phyloP scores from a whole-genome alignment of 164 flowering plant species.

The Stephania japonica region DNA sequence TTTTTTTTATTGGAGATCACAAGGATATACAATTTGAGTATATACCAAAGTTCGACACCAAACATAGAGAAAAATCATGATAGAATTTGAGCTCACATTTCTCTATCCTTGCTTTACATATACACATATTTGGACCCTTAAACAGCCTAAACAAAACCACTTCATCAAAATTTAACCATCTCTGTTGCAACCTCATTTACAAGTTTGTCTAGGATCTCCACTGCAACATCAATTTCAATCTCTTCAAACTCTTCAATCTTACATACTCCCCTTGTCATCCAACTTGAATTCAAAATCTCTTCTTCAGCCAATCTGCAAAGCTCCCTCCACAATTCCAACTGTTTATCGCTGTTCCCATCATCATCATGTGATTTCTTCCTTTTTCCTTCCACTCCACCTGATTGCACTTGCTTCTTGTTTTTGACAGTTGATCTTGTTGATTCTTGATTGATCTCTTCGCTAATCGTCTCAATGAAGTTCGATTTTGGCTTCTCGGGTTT shows the following conservation, averaged over 20 bases:
- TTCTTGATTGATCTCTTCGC: not conserved
- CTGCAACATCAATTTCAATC: conserved; percentile 31
- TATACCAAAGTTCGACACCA: too few relatives aligned
- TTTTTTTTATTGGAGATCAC: too few relatives aligned
- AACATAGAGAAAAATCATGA: not conserved
- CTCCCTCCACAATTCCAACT: conserved; percentile 27
- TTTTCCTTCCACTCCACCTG: conserved; percentile 2
- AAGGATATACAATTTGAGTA: too few relatives aligned
- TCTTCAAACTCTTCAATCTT: conserved; percentile 33
- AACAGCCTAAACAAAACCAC: not conserved
- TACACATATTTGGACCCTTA: conserved; percentile 8
- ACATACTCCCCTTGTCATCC: conserved; percentile 24
- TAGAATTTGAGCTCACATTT: not conserved
- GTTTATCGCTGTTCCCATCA: not conserved
- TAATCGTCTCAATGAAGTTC: not conserved
- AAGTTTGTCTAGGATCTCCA: conserved; percentile 39
- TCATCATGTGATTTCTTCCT: conserved; percentile 10
- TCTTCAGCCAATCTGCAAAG: conserved; percentile 33
- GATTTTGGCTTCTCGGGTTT: conserved; percentile 9
- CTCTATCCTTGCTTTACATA: not conserved
- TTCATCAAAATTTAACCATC: conserved; percentile 7
- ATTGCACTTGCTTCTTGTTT: not conserved
- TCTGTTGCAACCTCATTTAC: conserved; percentile 39
- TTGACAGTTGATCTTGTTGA: too few relatives aligned
- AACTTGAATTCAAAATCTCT: conserved; percentile 32